phyloP scores from a whole-genome alignment of 148 eudicot genomes.

The Linanthus parryae region DNA sequence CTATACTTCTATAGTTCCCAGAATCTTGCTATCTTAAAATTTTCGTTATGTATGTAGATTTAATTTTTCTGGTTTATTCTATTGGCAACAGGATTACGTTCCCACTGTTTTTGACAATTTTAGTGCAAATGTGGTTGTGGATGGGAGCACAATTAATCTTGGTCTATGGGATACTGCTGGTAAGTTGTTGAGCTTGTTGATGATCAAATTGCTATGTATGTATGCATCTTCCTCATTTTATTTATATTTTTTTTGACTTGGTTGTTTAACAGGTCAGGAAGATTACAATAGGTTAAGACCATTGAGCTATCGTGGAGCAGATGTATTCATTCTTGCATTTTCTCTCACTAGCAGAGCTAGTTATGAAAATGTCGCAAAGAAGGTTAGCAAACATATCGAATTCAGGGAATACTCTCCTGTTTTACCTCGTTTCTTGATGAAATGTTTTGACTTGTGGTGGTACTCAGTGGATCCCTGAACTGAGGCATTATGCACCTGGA shows the following conservation, averaged over 20 bases:
- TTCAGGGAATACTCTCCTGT: neutral
- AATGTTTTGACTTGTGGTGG: conserved; percentile 10
- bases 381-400: too few relatives aligned
- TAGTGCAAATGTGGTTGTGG: too few relatives aligned
- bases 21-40: too few relatives aligned
- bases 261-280: conserved; percentile 32
- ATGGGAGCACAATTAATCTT: conserved; percentile 36
- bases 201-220: too few relatives aligned
- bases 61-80: neutral
- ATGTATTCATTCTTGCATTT: conserved; percentile 42
- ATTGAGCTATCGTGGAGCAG: conserved; percentile 41
- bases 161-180: conserved; percentile 47
- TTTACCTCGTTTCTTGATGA: neutral
- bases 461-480: conserved; percentile 77
- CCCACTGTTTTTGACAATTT: conserved; percentile 43
- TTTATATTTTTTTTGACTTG: neutral
- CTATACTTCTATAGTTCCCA: too few relatives aligned
- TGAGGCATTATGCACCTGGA: conserved; percentile 86
- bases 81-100: conserved; percentile 33
- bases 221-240: too few relatives aligned
- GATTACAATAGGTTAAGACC: conserved; percentile 47
- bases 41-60: too few relatives aligned
- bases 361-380: conserved; percentile 41
- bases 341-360: conserved; percentile 45
- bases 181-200: conserved; percentile 4